These are phyloP conservation scores for Lachnellula cervina DNA, from an alignment of 2,329 filamentous ascomycete genomes.

Conservation along the genomic window DNA sequence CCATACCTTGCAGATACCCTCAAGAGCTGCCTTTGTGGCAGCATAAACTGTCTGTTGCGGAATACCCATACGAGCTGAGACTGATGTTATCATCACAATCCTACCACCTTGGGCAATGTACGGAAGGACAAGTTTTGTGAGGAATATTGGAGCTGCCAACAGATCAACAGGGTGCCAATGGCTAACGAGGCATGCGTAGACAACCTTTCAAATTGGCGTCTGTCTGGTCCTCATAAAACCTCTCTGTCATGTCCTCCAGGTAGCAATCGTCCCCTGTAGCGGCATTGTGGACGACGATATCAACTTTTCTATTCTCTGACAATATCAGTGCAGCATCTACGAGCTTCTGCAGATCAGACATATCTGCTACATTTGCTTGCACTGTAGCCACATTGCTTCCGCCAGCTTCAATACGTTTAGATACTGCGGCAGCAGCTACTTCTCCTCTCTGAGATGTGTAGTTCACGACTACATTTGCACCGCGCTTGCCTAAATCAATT, in stretches of 20 bases:
- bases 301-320: slow-evolving; percentile 14
- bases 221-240: slow-evolving; percentile 50
- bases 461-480: slow-evolving; percentile 34
- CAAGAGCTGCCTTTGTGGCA: slow-evolving; percentile 53
- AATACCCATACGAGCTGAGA: slow-evolving; percentile 46
- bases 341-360: slow-evolving; percentile 5
- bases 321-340: slow-evolving; percentile 7
- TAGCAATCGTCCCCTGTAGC: slow-evolving; percentile 9
- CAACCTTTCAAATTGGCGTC: slow-evolving; percentile 42
- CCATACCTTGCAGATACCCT: slow-evolving; percentile 10
- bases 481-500: slow-evolving; percentile 42
- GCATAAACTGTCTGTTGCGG: slow-evolving; percentile 46
- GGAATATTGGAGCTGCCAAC: slow-evolving; percentile 47
- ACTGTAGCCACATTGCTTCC: slow-evolving; percentile 11
- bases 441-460: slow-evolving; percentile 8
- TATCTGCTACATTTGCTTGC: slow-evolving; percentile 7
- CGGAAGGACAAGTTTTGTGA: slow-evolving; percentile 49
- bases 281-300: slow-evolving; percentile 30
- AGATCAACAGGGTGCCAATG: background rate
- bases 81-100: slow-evolving; percentile 56
- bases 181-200: background rate
- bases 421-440: slow-evolving; percentile 35
- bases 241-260: slow-evolving; percentile 39
- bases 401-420: slow-evolving; percentile 15
- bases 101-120: slow-evolving; percentile 42